Conservation (phyloP, 2,329 filamentous ascomycete species). For the Sporothrix brasiliensis region DNA sequence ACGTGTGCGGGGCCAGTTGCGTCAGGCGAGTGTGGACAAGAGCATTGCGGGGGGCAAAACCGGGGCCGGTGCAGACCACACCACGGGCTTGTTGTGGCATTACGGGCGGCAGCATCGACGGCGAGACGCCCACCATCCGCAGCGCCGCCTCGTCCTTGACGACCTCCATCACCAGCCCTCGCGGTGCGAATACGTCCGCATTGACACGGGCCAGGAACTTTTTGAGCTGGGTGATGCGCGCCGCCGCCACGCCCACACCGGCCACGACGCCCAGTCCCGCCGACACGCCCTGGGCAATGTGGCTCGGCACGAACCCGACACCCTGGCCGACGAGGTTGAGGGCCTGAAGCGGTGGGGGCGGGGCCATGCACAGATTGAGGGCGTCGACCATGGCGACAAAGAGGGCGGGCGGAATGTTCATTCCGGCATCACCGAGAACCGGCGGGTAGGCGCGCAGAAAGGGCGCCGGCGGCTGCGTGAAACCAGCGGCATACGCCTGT, state of each 20-base stretch:
- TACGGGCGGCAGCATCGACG: background rate
- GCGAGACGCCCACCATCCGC: background rate
- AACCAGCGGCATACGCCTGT: background rate
- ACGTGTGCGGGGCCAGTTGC: constrained; percentile 1
- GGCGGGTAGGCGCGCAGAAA: constrained; percentile 8
- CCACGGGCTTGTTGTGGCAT: background rate
- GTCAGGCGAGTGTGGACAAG: background rate
- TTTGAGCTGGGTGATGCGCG: background rate
- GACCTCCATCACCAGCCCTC: constrained; percentile 11
- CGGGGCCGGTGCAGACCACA: background rate
- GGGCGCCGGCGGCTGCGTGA: background rate
- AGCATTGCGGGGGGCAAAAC: background rate
- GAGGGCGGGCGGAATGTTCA: background rate
- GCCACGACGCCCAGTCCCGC: background rate
- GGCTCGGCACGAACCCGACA: background rate
- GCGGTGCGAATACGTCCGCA: constrained; percentile 1
- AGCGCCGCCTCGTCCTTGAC: constrained; percentile 18
- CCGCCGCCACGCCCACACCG: constrained; percentile 16
- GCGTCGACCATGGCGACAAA: constrained; percentile 9
- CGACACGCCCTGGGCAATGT: constrained; percentile 23
- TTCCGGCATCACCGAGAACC: background rate
- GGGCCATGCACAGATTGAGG: constrained; percentile 2
- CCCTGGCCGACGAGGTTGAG: background rate
- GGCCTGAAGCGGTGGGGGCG: background rate
- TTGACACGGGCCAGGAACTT: background rate